These are phyloP conservation scores for Hymenoscyphus albidus DNA, from an alignment of 2,329 filamentous ascomycete species.

Conservation along the genomic window DNA sequence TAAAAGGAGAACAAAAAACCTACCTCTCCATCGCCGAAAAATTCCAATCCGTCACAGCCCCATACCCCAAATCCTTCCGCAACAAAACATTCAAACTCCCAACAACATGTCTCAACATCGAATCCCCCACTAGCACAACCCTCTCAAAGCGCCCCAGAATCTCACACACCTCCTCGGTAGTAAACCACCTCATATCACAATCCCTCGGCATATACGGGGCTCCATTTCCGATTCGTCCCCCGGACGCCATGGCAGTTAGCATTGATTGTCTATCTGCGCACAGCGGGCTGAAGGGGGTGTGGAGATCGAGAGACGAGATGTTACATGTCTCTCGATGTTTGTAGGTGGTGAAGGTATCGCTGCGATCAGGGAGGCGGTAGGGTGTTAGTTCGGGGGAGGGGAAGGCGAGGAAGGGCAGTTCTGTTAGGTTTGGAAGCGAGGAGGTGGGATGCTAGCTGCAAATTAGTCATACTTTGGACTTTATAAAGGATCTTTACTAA, in stretches of 20 bases:
- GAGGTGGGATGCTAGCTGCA: background rate
- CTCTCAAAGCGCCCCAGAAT: conserved; percentile 45
- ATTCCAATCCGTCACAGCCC: conserved; percentile 48
- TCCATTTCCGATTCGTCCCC: conserved; percentile 44
- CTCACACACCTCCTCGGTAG: conserved; percentile 43
- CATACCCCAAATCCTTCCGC: conserved; percentile 45
- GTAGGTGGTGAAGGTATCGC: conserved; percentile 41
- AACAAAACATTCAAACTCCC: conserved; percentile 45
- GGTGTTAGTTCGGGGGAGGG: conserved; percentile 4
- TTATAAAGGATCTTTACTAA: background rate
- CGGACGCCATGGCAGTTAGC: conserved; percentile 36
- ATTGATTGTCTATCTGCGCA: conserved; percentile 38
- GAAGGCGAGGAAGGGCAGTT: background rate
- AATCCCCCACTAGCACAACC: conserved; percentile 45
- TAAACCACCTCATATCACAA: conserved; percentile 47
- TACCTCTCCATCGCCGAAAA: conserved; percentile 41
- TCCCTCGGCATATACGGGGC: conserved; percentile 43
- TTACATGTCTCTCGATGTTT: conserved; percentile 43
- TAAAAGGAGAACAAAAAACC: background rate
- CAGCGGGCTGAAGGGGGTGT: conserved; percentile 36
- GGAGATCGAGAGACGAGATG: conserved; percentile 43
- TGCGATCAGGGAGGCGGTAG: conserved; percentile 23
- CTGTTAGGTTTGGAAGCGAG: background rate
- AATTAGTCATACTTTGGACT: background rate
- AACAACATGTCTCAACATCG: conserved; percentile 47